Conservation (phyloP, 768 basidiomycete species). For the Lactifluus piperatus region DNA sequence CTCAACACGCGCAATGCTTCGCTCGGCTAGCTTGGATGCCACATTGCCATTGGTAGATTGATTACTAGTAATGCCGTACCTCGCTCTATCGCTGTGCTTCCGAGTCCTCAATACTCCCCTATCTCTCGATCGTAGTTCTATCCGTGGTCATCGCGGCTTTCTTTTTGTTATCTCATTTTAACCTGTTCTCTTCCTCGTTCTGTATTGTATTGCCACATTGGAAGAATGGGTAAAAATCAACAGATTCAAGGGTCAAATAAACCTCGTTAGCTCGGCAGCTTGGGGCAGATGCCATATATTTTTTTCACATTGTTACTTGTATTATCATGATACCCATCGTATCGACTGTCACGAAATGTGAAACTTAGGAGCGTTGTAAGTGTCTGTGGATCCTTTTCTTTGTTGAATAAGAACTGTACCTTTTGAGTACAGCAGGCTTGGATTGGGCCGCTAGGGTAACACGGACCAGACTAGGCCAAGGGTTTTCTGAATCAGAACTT, state of each 20-base stretch:
- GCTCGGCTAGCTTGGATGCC: neutral
- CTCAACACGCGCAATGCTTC: neutral
- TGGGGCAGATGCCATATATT: neutral
- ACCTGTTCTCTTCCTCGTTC: neutral
- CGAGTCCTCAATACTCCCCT: neutral
- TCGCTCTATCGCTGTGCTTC: neutral
- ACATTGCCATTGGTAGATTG: neutral
- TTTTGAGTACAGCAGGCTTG: too few relatives aligned
- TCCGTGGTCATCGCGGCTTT: neutral
- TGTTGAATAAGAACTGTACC: neutral
- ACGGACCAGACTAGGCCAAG: neutral
- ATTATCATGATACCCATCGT: neutral
- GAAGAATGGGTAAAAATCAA: neutral
- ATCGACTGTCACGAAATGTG: neutral
- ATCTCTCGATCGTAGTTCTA: neutral
- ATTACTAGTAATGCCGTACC: neutral
- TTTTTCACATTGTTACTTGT: too few relatives aligned
- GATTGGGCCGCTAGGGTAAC: too few relatives aligned
- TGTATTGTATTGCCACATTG: neutral
- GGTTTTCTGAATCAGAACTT: neutral
- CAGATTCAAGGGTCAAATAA: neutral
- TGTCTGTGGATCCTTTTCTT: neutral
- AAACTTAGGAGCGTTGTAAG: neutral
- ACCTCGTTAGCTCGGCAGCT: neutral
- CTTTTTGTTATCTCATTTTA: neutral